Percentiles rank a stretch among this genome's conserved stretches.
phyloP scores from a whole-genome alignment of 768 basidiomycete species.

The Coprinopsis sp. region DNA sequence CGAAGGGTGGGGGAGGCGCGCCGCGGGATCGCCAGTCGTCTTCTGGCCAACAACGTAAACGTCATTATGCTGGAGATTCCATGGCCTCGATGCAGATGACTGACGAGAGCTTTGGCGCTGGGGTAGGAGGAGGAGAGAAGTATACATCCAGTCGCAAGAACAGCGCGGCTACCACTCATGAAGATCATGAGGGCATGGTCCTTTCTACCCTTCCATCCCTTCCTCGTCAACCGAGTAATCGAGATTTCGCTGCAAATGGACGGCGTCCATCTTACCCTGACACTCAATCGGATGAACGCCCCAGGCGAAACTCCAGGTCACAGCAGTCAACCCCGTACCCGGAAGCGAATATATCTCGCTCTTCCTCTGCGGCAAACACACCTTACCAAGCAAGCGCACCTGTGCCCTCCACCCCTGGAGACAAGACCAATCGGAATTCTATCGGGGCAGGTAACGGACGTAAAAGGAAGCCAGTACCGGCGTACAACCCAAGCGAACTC shows the following conservation, averaged over 20 bases:
- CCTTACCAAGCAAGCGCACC: slow-evolving; percentile 11
- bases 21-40: slow-evolving; percentile 1
- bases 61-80: slow-evolving; percentile 16
- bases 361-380: slow-evolving; percentile 2
- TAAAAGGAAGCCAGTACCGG: slow-evolving; percentile 55
- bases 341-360: slow-evolving; percentile 8
- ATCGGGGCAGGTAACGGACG: slow-evolving; percentile 27
- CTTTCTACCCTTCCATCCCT: slow-evolving; percentile 22
- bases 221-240: slow-evolving; percentile 8
- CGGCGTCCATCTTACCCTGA: background rate
- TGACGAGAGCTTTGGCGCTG: slow-evolving; percentile 16
- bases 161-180: slow-evolving; percentile 13
- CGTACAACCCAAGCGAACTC: slow-evolving; percentile 32
- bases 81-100: slow-evolving; percentile 19
- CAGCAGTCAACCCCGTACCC: background rate
- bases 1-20: background rate
- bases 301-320: background rate
- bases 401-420: slow-evolving; percentile 7
- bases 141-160: slow-evolving; percentile 8
- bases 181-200: slow-evolving; percentile 16
- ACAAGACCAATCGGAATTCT: slow-evolving; percentile 24
- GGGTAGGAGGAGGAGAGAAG: slow-evolving; percentile 14
- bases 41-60: slow-evolving; percentile 12
- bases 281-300: background rate
- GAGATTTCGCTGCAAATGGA: background rate